phyloP scores from a whole-genome alignment of 2,329 filamentous ascomycete genomes.

The Stenocarpella maydis region DNA sequence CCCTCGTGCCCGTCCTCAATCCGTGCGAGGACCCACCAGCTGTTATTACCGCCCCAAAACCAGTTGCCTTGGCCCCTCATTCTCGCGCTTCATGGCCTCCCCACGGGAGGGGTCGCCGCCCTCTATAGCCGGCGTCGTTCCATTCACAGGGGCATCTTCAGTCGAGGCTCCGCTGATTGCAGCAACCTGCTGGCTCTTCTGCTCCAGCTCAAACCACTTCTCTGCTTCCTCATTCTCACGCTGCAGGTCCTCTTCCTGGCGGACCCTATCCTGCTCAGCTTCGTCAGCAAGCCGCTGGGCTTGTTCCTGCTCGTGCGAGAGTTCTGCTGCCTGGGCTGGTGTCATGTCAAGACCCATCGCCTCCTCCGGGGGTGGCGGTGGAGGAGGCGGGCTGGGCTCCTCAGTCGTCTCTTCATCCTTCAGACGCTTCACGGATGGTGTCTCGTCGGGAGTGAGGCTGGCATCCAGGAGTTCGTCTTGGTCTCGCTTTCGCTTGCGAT shows the following conservation, averaged over 20 bases:
- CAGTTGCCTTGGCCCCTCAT: slow-evolving; percentile 25
- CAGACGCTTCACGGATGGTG: slow-evolving; percentile 62
- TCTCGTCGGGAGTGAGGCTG: slow-evolving; percentile 60
- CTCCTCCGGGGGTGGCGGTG: slow-evolving; percentile 55
- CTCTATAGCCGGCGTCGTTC: slow-evolving; percentile 2
- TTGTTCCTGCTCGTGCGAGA: slow-evolving; percentile 63
- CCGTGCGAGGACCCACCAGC: not conserved
- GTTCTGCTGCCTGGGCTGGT: slow-evolving; percentile 58
- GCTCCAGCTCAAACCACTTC: slow-evolving; percentile 46
- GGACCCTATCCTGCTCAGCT: slow-evolving; percentile 45
- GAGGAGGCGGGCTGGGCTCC: slow-evolving; percentile 46
- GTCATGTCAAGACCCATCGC: slow-evolving; percentile 53
- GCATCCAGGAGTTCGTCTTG: slow-evolving; percentile 51
- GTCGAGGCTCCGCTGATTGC: slow-evolving; percentile 6
- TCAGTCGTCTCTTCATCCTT: slow-evolving; percentile 56
- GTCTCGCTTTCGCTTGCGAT: slow-evolving; percentile 72
- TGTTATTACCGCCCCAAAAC: slow-evolving; percentile 28
- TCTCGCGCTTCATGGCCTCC: slow-evolving; percentile 16
- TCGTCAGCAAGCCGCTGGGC: slow-evolving; percentile 61
- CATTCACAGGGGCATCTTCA: slow-evolving; percentile 1
- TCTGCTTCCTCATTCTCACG: slow-evolving; percentile 50
- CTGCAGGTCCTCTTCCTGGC: slow-evolving; percentile 48
- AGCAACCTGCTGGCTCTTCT: slow-evolving; percentile 40
- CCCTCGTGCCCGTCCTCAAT: not conserved
- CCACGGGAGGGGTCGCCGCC: slow-evolving; percentile 7